phyloP scores from a whole-genome alignment of 768 basidiomycete species.

The Agrocybe praecox region DNA sequence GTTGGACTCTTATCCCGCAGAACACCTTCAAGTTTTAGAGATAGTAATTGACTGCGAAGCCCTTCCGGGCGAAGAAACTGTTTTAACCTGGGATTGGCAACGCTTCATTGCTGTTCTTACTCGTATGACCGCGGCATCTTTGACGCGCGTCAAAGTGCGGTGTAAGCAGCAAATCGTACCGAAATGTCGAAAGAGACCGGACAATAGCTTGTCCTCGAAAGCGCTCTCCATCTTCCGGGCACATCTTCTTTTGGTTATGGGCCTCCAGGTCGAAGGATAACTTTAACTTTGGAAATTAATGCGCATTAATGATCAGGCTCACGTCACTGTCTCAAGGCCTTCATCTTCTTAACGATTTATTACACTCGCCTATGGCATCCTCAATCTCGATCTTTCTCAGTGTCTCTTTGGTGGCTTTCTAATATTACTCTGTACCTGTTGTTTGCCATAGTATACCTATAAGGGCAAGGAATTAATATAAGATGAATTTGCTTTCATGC shows the following conservation, averaged over 20 bases:
- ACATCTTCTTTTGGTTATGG: not conserved
- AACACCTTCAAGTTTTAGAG: constrained; percentile 12
- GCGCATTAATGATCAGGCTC: too few relatives aligned
- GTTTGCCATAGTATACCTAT: too few relatives aligned
- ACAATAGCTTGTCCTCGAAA: not conserved
- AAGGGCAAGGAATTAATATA: too few relatives aligned
- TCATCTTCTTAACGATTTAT: too few relatives aligned
- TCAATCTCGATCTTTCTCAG: too few relatives aligned
- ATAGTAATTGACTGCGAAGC: constrained; percentile 15
- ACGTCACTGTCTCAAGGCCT: too few relatives aligned
- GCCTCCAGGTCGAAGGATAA: not conserved
- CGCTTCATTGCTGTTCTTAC: constrained; percentile 9
- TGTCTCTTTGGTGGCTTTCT: too few relatives aligned
- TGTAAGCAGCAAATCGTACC: constrained; percentile 2
- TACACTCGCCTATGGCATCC: too few relatives aligned
- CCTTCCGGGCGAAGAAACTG: constrained; percentile 6
- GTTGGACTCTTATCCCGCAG: not conserved
- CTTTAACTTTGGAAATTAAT: too few relatives aligned
- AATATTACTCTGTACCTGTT: too few relatives aligned
- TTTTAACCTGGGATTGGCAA: constrained; percentile 9
- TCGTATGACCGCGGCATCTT: not conserved
- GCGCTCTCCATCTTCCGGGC: not conserved
- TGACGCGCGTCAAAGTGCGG: constrained; percentile 11
- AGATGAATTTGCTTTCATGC: too few relatives aligned
- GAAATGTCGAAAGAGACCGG: not conserved